Percentiles rank a stretch among this genome's conserved stretches.
These are phyloP conservation scores for Wickerhamiella slavikovae DNA, from an alignment of 805 yeast species.

Conservation along the genomic window DNA sequence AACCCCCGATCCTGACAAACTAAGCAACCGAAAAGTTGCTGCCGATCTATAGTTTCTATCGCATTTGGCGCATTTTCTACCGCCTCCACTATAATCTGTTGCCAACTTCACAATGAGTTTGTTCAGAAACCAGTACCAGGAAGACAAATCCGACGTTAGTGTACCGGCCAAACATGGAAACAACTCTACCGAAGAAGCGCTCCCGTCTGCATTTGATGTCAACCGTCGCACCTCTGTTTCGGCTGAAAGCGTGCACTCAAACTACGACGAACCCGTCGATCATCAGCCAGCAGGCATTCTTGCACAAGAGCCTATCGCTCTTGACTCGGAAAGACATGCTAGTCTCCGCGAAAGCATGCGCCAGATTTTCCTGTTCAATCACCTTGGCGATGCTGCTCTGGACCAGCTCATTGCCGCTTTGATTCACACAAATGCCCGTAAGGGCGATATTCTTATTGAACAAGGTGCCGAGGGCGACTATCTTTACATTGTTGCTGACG, in stretches of 20 bases:
- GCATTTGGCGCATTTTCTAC: too few relatives aligned
- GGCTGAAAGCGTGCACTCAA: conserved; percentile 2
- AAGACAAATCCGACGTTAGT: background rate
- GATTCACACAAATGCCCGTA: conserved; percentile 41
- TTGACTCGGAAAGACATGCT: conserved; percentile 30
- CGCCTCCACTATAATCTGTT: too few relatives aligned
- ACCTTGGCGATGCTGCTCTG: conserved; percentile 58
- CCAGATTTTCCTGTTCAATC: conserved; percentile 67
- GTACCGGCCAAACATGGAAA: too few relatives aligned
- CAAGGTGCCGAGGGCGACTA: conserved; percentile 94
- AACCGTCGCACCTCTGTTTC: conserved; percentile 5
- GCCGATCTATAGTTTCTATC: too few relatives aligned
- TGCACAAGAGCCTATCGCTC: background rate
- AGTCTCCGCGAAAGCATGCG: conserved; percentile 54
- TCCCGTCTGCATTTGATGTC: background rate
- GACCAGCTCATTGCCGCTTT: conserved; percentile 68
- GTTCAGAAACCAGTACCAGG: background rate
- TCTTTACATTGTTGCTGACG: conserved; percentile 70
- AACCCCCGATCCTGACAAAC: too few relatives aligned
- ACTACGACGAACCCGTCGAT: background rate
- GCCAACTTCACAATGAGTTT: background rate
- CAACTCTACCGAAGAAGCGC: background rate
- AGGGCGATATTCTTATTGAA: conserved; percentile 46
- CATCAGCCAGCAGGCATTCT: background rate
- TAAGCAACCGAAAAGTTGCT: too few relatives aligned